Evolutionary conservation across 495 filamentous ascomycete species (phyloP).

Genomic region (Wilcoxina mikolae): DNA sequence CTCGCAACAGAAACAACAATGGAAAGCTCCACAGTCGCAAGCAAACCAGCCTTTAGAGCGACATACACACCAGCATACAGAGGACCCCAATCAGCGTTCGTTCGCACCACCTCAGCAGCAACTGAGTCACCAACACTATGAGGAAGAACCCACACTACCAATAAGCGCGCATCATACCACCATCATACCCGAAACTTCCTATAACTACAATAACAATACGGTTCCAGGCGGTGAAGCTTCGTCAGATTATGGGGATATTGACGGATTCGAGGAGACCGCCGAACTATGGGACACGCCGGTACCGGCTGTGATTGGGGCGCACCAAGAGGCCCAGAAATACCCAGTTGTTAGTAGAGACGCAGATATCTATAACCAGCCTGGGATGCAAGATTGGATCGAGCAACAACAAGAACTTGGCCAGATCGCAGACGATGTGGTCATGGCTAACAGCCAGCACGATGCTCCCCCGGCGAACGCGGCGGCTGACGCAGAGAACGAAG

Average conservation of each 20-base stretch:
- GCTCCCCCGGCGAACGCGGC: background rate
- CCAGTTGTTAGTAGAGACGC: background rate
- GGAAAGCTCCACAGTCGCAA: background rate
- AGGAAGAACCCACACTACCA: background rate
- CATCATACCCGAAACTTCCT: background rate
- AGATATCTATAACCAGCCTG: background rate
- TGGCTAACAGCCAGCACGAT: background rate
- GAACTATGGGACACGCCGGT: background rate
- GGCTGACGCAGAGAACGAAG: background rate
- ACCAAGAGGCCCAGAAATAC: background rate
- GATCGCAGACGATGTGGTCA: background rate
- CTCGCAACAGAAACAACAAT: background rate
- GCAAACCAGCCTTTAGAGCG: too few relatives aligned
- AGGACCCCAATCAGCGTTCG: background rate
- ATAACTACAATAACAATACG: background rate
- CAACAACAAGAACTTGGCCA: background rate
- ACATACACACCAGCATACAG: too few relatives aligned
- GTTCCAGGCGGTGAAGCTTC: background rate
- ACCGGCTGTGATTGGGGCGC: background rate
- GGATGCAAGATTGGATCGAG: background rate
- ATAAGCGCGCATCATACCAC: background rate
- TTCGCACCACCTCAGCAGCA: background rate
- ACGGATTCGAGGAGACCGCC: background rate
- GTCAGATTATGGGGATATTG: slow-evolving; percentile 2
- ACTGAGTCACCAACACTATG: background rate